Evolutionary conservation across 768 basidiomycete genomes (phyloP), one percentile per base, ranked within the genome.

Genomic region (Pulveroboletus sp.): DNA sequence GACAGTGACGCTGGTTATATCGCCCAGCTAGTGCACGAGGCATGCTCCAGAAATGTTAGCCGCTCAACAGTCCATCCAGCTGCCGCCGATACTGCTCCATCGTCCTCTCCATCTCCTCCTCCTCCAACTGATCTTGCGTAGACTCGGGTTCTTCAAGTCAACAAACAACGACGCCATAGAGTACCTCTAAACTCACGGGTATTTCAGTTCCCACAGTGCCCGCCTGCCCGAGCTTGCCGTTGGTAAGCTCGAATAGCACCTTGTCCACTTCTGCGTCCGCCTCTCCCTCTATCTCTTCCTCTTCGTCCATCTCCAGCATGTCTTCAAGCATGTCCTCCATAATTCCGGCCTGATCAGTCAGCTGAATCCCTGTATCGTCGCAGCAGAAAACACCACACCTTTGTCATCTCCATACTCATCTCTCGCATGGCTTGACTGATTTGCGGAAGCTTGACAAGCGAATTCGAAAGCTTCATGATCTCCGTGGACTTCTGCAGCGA

Each of bases 351-450:
- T 97, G 38, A 11, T n/a, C 5, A 47, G 18, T 17, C 24, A 12
- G 50, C 30, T 63, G 28, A 64, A 38, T 6, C 37, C 31, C 17
- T 32, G 27, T 35, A 32, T 31, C 8, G 30, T 39, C 10, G 36
- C 43, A 15, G 32, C n/a, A 40, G n/a, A 42, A 42, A 36, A 8
- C 11, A 35, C 47, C 74, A 36, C 57, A 87, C 95, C 81, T 98
- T 98, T 54, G 90, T 98, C 96, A 98, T 97, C 70, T 99, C 96
- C 86, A 94, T 92, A 59, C 88, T 92, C 93, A 99, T 94, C 63
- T 96, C 89, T 32, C 93, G 81, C 96, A 99, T 99, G 1, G 82
- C 80, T 55, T 83, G 85, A 69, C 86, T 88, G 42, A 98, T 82
- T 67, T 98, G 93, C 15, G 96, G 96, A 14, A 99, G 76, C 61